Evolutionary conservation across 1,139 yeast genomes (phyloP).

Genomic region (Geotrichum armillariae): DNA sequence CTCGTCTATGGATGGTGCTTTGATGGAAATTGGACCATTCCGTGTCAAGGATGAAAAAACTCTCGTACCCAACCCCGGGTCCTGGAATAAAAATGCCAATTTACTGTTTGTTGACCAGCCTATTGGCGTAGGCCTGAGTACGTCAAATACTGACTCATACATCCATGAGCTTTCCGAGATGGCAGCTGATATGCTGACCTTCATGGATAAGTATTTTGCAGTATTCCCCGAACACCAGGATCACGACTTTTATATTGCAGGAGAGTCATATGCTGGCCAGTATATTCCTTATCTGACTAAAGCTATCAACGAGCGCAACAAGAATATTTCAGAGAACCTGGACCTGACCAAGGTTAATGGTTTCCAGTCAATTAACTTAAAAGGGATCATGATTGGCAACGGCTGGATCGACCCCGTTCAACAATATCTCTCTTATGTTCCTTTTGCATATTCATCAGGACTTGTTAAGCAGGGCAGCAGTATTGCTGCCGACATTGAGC

Average conservation of each 20-base stretch:
- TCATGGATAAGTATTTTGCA: slow-evolving; percentile 64
- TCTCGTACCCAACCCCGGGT: slow-evolving; percentile 59
- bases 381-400: slow-evolving; percentile 82
- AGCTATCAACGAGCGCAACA: slow-evolving; percentile 54
- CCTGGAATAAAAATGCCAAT: slow-evolving; percentile 84
- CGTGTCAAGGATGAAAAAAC: slow-evolving; percentile 54
- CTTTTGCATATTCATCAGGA: slow-evolving; percentile 63
- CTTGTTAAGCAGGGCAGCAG: slow-evolving; percentile 45
- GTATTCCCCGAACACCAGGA: slow-evolving; percentile 70
- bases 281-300: slow-evolving; percentile 86
- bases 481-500: slow-evolving; percentile 37
- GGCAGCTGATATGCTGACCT: slow-evolving; percentile 60
- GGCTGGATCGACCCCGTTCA: slow-evolving; percentile 94
- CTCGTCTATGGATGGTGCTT: slow-evolving; percentile 95
- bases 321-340: slow-evolving; percentile 29
- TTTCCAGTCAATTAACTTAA: slow-evolving; percentile 45
- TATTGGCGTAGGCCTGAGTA: slow-evolving; percentile 88
- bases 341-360: background rate
- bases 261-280: slow-evolving; percentile 98
- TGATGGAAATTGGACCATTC: slow-evolving; percentile 91
- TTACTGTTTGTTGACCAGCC: slow-evolving; percentile 92
- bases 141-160: slow-evolving; percentile 48
- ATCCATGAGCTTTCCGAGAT: slow-evolving; percentile 57
- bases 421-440: slow-evolving; percentile 81
- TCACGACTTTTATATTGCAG: slow-evolving; percentile 77